Evolutionary conservation across 495 filamentous ascomycete species (phyloP).

Genomic region (Achaetomiella virescens): DNA sequence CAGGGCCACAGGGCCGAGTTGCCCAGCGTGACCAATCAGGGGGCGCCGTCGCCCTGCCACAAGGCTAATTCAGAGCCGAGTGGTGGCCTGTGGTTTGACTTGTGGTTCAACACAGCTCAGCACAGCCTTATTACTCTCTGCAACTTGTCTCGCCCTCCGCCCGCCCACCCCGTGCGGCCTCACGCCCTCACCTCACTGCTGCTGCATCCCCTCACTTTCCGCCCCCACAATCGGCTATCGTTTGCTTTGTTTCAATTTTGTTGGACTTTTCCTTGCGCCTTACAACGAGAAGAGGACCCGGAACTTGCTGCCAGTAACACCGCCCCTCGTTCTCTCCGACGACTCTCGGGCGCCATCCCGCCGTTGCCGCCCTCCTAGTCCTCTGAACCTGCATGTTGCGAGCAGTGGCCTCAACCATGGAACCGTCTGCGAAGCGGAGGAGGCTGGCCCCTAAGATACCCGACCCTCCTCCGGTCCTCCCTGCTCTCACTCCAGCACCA

Average conservation of each 20-base stretch:
- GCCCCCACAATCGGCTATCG: not conserved
- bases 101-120: conserved; percentile 14
- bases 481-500: conserved; percentile 15
- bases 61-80: conserved; percentile 35
- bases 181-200: conserved; percentile 17
- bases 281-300: not conserved
- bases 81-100: not conserved
- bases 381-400: not conserved
- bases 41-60: conserved; percentile 22
- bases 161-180: conserved; percentile 17
- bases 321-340: no score
- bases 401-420: conserved; percentile 18
- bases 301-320: not conserved
- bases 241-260: not conserved
- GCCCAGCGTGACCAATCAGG: conserved; percentile 17
- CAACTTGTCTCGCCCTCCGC: conserved; percentile 6
- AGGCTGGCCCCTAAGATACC: conserved; percentile 34
- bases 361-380: not conserved
- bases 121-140: conserved; percentile 30
- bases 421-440: conserved; percentile 34
- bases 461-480: conserved; percentile 17
- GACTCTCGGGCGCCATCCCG: no score
- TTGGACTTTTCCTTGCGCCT: not conserved
- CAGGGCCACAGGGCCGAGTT: conserved; percentile 10
- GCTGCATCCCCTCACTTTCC: conserved; percentile 3